Evolutionary conservation across 1,284 basidiomycete species (phyloP), one percentile per base, ranked within the genome.

Genomic region (Ceratobasidium sp.): DNA sequence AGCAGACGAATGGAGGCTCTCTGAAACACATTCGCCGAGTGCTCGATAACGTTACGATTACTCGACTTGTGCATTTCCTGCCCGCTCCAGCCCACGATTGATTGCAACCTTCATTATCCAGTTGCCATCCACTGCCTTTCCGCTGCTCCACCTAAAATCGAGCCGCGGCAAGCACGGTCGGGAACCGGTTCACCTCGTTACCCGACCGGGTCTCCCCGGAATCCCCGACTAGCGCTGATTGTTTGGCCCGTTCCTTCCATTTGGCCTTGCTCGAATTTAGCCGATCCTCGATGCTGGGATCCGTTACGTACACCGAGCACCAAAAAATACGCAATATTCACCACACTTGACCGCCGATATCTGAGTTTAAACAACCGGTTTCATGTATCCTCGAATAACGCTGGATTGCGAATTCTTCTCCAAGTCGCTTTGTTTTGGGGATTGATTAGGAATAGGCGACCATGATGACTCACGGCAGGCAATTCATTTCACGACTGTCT

Each of bases 341-440:
- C 22, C n/a, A 6, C 45, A 6, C 7, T 15, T 20, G 7, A 20
- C 45, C 45, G 38, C 38, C 38, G 38, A 47, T 47, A 12, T 47
- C 45, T 47, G 45, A 47, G 45, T 47, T 47, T 47, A 47, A 47
- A 47, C 45, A 10, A 12, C 45, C n/a, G 20, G 45, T 47, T 47
- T 47, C 45, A 47, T 20, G n/a, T n/a, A n/a, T n/a, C n/a, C n/a
- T n/a, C n/a, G n/a, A n/a, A n/a, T n/a, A n/a, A n/a, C n/a, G n/a
- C n/a, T n/a, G n/a, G n/a, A n/a, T n/a, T n/a, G n/a, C n/a, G n/a
- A n/a, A n/a, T n/a, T n/a, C n/a, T n/a, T n/a, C n/a, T n/a, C n/a
- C n/a, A n/a, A n/a, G n/a, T n/a, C n/a, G n/a, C n/a, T n/a, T n/a
- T n/a, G n/a, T n/a, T n/a, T n/a, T n/a, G n/a, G n/a, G n/a, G n/a